Base-by-base conservation (phyloP, 2,329 filamentous ascomycete species). In the Alternaria gansuensis region DNA sequence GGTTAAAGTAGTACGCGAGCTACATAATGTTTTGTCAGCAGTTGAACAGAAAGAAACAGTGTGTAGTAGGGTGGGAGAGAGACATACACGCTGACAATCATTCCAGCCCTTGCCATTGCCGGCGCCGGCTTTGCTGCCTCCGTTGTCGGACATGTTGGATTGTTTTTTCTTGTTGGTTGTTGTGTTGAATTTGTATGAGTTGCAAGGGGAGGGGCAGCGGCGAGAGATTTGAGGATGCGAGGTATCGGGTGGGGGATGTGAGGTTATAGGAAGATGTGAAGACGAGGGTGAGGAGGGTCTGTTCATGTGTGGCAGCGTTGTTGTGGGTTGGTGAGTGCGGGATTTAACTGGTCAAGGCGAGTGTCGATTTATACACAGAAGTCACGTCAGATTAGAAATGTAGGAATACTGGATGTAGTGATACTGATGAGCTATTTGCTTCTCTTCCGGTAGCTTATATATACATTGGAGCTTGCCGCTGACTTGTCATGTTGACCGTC, bases 1-100 rank as follows among this genome's bases (percentile, higher is more conserved):
- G 56, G 10, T 10, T 37, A 57, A 63, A 57, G 40, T 54, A 33
- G 44, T 63, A 66, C 14, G 62, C 45, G 29, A 69, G 62, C 64
- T 72, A 24, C 36, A 23, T 3, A 14, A 14, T 28, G 34, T 58
- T 41, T 41, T 21, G 21, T 31, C 26, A 14, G 24, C 5, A 7
- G 10, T 29, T 37, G 8, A n/a, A 23, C 3, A n/a, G 34, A 9
- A 21, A n/a, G 24, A 8, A 4, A 17, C 17, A 17, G 52, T 24
- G 10, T 37, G 17, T 51, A 8, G 24, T 3, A n/a, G 1, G 10
- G 14, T n/a, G 14, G 10, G 31, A 11, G 7, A 2, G 2, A 8
- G 3, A 56, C 50, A 3, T 57, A 67, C 67, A 6, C 64, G 51
- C 37, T 71, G 57, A 5, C 45, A 55, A 11, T 70, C 64, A 1